Percentiles rank a stretch among this genome's conserved stretches.
These are phyloP conservation scores for Saksenaea oblongispora DNA, from an alignment of 371 early-diverging fungal species.

Conservation along the genomic window DNA sequence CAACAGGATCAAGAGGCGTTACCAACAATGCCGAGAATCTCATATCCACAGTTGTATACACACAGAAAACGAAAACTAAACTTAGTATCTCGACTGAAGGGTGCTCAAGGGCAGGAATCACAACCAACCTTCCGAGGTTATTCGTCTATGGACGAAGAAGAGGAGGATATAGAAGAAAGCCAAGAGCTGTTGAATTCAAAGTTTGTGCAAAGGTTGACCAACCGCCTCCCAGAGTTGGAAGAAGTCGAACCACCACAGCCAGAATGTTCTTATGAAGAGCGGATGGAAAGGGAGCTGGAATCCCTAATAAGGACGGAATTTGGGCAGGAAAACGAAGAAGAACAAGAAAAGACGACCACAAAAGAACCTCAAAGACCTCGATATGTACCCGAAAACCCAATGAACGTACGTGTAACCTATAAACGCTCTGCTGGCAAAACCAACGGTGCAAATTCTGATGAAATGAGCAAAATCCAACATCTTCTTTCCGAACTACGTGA, in stretches of 20 bases:
- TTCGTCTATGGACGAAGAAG: neutral
- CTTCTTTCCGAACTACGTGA: neutral
- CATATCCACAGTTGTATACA: neutral
- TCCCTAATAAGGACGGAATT: conserved; percentile 6
- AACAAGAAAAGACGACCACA: neutral
- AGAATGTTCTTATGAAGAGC: neutral
- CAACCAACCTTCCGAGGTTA: neutral
- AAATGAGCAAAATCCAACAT: neutral
- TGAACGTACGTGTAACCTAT: neutral
- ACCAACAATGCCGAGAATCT: neutral
- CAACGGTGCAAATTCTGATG: neutral
- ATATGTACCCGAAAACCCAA: neutral
- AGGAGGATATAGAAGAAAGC: neutral
- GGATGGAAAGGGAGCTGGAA: conserved; percentile 6
- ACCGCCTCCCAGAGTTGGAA: neutral
- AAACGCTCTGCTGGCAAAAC: neutral
- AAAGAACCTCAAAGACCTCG: neutral
- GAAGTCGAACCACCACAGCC: neutral
- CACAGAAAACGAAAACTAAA: conserved; percentile 4
- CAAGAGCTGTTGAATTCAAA: neutral
- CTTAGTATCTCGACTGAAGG: conserved; percentile 4
- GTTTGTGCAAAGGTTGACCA: too few relatives aligned
- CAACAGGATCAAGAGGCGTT: neutral
- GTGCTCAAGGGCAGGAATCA: neutral
- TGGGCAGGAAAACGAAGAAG: neutral